Evolutionary conservation across 1,139 yeast species (phyloP), one percentile per base, ranked within the genome.

Genomic region (Nematodospora anomalae): DNA sequence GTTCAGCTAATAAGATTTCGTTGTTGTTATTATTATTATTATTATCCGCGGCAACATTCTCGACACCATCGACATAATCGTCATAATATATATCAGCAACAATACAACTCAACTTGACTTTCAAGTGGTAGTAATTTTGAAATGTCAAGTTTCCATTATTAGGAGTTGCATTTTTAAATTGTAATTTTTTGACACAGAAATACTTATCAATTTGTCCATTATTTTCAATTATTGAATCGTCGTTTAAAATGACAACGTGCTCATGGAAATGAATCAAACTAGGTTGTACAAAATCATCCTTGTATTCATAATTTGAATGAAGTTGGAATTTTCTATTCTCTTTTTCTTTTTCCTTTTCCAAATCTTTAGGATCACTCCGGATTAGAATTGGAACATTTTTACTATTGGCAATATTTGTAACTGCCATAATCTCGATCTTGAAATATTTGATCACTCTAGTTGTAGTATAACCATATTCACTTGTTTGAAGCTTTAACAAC

Each of bases 131-230:
- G 49, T 76, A 80, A 47, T 79, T 78, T 47, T 78, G 83, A 42
- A 71, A 68, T 11, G 74, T 65, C 28, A 68, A 62, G 44, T 80
- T 77, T 10, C 83, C 83, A 49, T 79, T 79, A 50, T 79, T 79
- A 4, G 84, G 81, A 0, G 86, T 80, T 10, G 85, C 83, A 44
- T 70, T 76, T 36, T 75, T 70, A 53, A 80, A 80, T 52, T 79
- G 83, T 45, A 78, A 64, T 56, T 63, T 74, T 49, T 61, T 65
- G 25, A 70, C 57, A 14, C 61, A 53, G 44, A 57, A 65, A 43
- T 51, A 68, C 37, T 61, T 58, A 41, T 67, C 68, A 23, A 66
- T 55, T 28, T 49, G 54, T 8, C 53, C 54, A 37, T 57, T 47
- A 11, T 35, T 36, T 10, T 48, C 42, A 10, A 47, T 37, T 5